Conservation (phyloP, 345 rosid genomes). For the Cardiospermum halicacabum region DNA sequence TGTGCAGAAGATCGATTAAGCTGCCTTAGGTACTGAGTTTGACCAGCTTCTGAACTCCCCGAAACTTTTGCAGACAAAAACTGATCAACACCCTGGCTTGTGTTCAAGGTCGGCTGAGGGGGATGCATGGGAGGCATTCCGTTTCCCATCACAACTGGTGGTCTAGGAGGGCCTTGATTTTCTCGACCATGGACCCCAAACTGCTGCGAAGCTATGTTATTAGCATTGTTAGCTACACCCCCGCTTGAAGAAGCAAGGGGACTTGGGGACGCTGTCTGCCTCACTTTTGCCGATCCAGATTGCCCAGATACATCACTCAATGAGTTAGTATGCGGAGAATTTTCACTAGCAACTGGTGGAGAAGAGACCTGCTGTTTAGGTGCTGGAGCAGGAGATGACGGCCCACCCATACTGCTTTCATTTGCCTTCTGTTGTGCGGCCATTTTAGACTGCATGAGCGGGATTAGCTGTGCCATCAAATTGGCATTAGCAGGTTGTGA, state of each 20-base stretch:
- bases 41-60: conserved; percentile 48
- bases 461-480: conserved; percentile 76
- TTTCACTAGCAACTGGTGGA: conserved; percentile 60
- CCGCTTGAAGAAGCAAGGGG: conserved; percentile 52
- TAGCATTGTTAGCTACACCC: conserved; percentile 38
- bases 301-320: conserved; percentile 78
- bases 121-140: conserved; percentile 71
- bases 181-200: conserved; percentile 62
- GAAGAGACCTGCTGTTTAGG: conserved; percentile 74
- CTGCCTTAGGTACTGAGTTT: conserved; percentile 65
- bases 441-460: conserved; percentile 78
- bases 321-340: conserved; percentile 72
- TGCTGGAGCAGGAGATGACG: conserved; percentile 46
- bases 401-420: conserved; percentile 48
- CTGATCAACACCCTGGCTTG: conserved; percentile 51
- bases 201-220: conserved; percentile 50
- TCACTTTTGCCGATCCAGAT: conserved; percentile 62
- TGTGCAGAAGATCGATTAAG: conserved; percentile 54
- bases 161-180: conserved; percentile 54
- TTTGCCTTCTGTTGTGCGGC: conserved; percentile 69
- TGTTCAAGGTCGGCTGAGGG: conserved; percentile 53
- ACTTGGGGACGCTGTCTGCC: conserved; percentile 42
- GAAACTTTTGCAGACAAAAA: conserved; percentile 46
- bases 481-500: conserved; percentile 89
- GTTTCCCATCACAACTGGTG: conserved; percentile 45